Percentiles rank a stretch among this genome's conserved stretches.
phyloP scores from a whole-genome alignment of 2,329 filamentous ascomycete species.

The Colletotrichum cordylinicola region DNA sequence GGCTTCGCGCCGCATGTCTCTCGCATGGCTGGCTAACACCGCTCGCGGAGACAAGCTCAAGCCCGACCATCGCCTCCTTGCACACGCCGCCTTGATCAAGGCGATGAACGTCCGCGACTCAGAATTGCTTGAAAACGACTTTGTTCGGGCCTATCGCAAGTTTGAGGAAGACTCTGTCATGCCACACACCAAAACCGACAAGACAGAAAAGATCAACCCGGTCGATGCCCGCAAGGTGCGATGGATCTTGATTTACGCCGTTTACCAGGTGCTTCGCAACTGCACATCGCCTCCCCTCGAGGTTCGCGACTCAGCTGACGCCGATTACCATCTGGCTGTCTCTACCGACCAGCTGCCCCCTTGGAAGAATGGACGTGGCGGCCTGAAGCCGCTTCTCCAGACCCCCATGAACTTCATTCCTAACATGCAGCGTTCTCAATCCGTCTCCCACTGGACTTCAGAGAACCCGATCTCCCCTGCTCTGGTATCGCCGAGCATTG shows the following conservation, averaged over 20 bases:
- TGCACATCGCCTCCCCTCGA: slow-evolving; percentile 67
- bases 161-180: slow-evolving; percentile 70
- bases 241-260: slow-evolving; percentile 78
- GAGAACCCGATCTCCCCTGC: not conserved
- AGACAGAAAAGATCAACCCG: slow-evolving; percentile 60
- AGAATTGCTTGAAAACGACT: slow-evolving; percentile 48
- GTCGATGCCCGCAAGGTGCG: slow-evolving; percentile 77
- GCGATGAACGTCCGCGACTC: slow-evolving; percentile 52
- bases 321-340: slow-evolving; percentile 62
- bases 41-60: slow-evolving; percentile 45
- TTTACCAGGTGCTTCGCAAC: slow-evolving; percentile 74
- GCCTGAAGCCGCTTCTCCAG: slow-evolving; percentile 30
- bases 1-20: slow-evolving; percentile 37
- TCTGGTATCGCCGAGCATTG: slow-evolving; percentile 23
- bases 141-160: slow-evolving; percentile 71
- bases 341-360: slow-evolving; percentile 48
- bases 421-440: slow-evolving; percentile 19
- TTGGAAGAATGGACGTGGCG: slow-evolving; percentile 44
- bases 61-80: slow-evolving; percentile 52
- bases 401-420: slow-evolving; percentile 31
- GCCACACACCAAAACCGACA: slow-evolving; percentile 58
- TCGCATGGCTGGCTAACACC: slow-evolving; percentile 38
- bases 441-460: slow-evolving; percentile 11
- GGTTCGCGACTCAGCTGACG: slow-evolving; percentile 60
- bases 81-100: slow-evolving; percentile 57